Evolutionary conservation across 768 basidiomycete species (phyloP).

Genomic region (Porphyrellus cyaneotinctus): DNA sequence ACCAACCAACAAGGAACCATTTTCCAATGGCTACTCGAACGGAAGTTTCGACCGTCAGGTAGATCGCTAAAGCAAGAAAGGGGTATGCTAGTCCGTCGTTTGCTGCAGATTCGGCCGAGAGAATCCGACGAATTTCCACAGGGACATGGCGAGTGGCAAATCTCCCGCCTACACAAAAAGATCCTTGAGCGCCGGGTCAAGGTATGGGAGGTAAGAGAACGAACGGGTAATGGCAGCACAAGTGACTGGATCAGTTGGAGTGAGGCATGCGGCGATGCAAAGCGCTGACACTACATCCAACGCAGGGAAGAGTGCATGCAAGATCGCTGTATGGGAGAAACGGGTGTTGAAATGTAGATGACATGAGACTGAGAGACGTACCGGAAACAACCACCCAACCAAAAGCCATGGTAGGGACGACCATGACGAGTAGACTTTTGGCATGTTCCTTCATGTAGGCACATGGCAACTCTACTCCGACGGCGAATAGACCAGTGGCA

Average conservation of each 20-base stretch:
- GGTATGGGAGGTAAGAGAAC: slow-evolving; percentile 11
- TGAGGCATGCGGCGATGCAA: slow-evolving; percentile 84
- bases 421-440: slow-evolving; percentile 62
- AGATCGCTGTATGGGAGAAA: slow-evolving; percentile 44
- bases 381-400: slow-evolving; percentile 79
- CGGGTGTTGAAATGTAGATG: neutral
- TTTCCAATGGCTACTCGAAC: slow-evolving; percentile 63
- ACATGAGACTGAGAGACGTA: slow-evolving; percentile 24
- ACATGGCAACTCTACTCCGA: slow-evolving; percentile 88
- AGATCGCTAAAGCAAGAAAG: slow-evolving; percentile 82
- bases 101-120: slow-evolving; percentile 87
- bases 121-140: slow-evolving; percentile 67
- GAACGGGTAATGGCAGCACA: slow-evolving; percentile 76
- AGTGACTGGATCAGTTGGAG: slow-evolving; percentile 93
- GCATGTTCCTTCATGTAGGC: slow-evolving; percentile 81
- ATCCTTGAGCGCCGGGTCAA: neutral
- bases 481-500: slow-evolving; percentile 88
- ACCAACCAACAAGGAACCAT: slow-evolving; percentile 85
- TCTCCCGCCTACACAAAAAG: slow-evolving; percentile 50
- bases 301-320: slow-evolving; percentile 67
- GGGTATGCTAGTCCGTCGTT: slow-evolving; percentile 97
- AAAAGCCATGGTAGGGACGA: slow-evolving; percentile 81
- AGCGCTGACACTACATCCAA: slow-evolving; percentile 72
- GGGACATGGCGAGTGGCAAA: slow-evolving; percentile 72
- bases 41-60: slow-evolving; percentile 70